Evolutionary conservation across 306 rosid species (phyloP).

Genomic region (Citrullus amarus): DNA sequence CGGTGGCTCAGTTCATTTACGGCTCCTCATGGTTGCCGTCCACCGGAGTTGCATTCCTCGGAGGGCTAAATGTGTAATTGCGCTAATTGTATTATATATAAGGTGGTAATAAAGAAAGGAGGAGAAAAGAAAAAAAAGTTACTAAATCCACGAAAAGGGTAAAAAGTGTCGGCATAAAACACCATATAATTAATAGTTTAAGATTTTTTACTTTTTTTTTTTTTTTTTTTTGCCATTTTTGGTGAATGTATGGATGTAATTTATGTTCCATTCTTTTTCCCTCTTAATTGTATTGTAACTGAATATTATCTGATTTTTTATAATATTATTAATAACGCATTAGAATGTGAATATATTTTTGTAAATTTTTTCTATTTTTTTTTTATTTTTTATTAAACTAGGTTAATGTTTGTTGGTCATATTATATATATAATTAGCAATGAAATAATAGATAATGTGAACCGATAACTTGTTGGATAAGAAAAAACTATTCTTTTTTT

Average conservation of each 20-base stretch:
- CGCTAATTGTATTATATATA: not conserved
- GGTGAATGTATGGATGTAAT: not conserved
- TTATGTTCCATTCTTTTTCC: not conserved
- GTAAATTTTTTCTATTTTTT: no score
- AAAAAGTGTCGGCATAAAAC: conserved; percentile 2
- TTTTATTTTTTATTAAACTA: no score
- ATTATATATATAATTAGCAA: no score
- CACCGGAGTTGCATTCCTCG: conserved; percentile 78
- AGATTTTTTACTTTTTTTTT: not conserved
- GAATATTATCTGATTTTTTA: not conserved
- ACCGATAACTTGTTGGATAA: no score
- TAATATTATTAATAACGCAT: not conserved
- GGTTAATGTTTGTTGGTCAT: no score
- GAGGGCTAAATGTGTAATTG: conserved; percentile 31
- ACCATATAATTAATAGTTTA: not conserved
- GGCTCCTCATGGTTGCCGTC: conserved; percentile 85
- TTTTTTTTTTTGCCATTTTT: not conserved
- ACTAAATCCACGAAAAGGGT: not conserved
- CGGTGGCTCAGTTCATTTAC: conserved; percentile 64
- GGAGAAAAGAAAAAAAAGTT: not conserved
- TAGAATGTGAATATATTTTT: not conserved
- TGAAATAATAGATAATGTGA: no score
- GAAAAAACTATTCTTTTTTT: no score
- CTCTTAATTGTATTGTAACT: not conserved
- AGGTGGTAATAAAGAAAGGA: not conserved